A percentile compares a stretch with the other conserved stretches of the same genome.
These are phyloP conservation scores for Torulaspora indica DNA, from an alignment of 805 yeast species.

Conservation along the genomic window DNA sequence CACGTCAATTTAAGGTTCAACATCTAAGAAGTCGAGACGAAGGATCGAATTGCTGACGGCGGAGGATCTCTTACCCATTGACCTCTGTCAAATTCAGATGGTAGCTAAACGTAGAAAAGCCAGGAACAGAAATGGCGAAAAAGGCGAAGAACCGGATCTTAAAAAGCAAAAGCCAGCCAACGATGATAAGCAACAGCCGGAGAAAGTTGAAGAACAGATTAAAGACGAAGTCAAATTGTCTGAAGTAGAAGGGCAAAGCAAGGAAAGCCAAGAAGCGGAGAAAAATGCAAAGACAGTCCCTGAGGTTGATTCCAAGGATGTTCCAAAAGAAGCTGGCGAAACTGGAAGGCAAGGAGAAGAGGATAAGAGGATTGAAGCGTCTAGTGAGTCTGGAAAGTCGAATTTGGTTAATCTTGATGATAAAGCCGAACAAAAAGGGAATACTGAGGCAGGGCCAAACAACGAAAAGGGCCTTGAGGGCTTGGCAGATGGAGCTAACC, in stretches of 20 bases:
- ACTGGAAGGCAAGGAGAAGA: not conserved
- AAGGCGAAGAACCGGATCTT: slow-evolving; percentile 11
- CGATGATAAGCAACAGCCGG: slow-evolving; percentile 9
- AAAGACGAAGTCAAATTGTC: not conserved
- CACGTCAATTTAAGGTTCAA: not conserved
- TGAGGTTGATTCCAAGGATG: not conserved
- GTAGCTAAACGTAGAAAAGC: slow-evolving; percentile 15
- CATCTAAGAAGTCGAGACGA: not conserved
- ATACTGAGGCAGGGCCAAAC: slow-evolving; percentile 17
- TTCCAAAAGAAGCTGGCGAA: too few relatives aligned
- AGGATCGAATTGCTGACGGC: not conserved
- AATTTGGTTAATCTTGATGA: slow-evolving; percentile 4
- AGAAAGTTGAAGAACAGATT: slow-evolving; percentile 14
- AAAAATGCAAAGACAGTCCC: slow-evolving; percentile 2
- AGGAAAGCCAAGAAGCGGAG: slow-evolving; percentile 15
- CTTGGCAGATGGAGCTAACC: not conserved
- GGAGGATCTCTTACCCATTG: not conserved
- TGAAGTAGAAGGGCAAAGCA: not conserved
- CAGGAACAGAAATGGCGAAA: slow-evolving; percentile 12
- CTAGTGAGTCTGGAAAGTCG: too few relatives aligned
- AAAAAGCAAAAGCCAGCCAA: slow-evolving; percentile 20
- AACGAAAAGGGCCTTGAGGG: not conserved
- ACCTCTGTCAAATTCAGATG: slow-evolving; percentile 3
- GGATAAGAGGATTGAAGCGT: not conserved
- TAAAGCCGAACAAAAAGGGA: slow-evolving; percentile 26